Percentiles rank a stretch among this genome's conserved stretches.
Evolutionary conservation across 371 early-diverging fungal species (phyloP).

Genomic region (Fennellomyces sp.): DNA sequence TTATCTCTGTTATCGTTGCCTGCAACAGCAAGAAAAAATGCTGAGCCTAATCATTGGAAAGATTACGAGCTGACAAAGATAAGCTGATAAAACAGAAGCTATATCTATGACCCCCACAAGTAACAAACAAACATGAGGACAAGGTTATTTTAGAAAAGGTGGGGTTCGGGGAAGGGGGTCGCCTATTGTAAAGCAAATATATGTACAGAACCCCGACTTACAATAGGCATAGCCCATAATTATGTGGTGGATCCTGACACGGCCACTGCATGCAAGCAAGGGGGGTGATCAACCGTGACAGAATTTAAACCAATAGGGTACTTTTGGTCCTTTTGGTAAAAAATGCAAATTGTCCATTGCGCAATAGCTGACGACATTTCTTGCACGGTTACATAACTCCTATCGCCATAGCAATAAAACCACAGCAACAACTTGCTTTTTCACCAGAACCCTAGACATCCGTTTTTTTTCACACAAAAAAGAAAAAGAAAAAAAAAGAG

Average conservation of each 20-base stretch:
- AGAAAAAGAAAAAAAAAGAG: not conserved
- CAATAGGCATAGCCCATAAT: not conserved
- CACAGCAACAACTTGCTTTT: not conserved
- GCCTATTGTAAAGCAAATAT: conserved; percentile 3
- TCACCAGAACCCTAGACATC: too few relatives aligned
- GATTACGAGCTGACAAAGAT: not conserved
- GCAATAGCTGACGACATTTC: conserved; percentile 1
- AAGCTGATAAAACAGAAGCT: not conserved
- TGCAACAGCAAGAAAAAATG: not conserved
- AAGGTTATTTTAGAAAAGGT: conserved; percentile 5
- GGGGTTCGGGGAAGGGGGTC: not conserved
- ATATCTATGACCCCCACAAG: not conserved
- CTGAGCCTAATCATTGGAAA: not conserved
- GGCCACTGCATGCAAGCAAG: not conserved
- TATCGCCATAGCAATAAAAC: not conserved
- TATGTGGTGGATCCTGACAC: conserved; percentile 1
- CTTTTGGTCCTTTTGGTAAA: not conserved
- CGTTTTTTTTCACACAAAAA: too few relatives aligned
- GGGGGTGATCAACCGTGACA: conserved; percentile 1
- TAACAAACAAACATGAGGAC: conserved; percentile 1
- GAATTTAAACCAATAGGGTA: conserved; percentile 1
- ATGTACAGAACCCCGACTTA: not conserved
- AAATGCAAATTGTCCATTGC: not conserved
- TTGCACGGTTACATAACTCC: not conserved
- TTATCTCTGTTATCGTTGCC: not conserved